phyloP scores from a whole-genome alignment of 805 yeast species.

The Phaffomyces thermotolerans region DNA sequence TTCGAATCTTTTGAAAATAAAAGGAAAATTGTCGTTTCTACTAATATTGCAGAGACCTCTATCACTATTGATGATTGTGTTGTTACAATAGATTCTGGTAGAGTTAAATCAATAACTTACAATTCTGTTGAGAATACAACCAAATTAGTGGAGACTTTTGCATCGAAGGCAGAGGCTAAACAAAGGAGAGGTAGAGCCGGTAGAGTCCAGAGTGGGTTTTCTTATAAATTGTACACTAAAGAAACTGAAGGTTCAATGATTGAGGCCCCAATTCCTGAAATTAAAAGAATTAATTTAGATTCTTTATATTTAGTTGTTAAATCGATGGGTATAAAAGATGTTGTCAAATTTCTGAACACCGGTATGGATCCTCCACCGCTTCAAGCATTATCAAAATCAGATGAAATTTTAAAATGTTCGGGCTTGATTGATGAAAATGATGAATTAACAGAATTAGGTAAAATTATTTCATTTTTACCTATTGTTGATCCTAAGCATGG shows the following conservation, averaged over 20 bases:
- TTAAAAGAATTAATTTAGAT: conserved; percentile 75
- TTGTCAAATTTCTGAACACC: conserved; percentile 54
- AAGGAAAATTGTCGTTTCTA: conserved; percentile 79
- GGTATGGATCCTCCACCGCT: conserved; percentile 79
- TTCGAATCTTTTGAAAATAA: conserved; percentile 50
- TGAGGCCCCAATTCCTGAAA: conserved; percentile 81
- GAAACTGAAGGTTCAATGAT: conserved; percentile 55
- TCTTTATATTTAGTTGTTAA: conserved; percentile 78
- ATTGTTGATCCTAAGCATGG: conserved; percentile 79
- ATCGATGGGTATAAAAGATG: conserved; percentile 78
- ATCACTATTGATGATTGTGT: conserved; percentile 94
- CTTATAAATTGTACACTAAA: conserved; percentile 72
- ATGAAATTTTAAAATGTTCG: conserved; percentile 47
- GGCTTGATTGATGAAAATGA: conserved; percentile 57
- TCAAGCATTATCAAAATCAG: conserved; percentile 32
- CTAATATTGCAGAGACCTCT: conserved; percentile 96
- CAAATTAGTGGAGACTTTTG: conserved; percentile 72
- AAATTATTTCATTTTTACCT: conserved; percentile 73
- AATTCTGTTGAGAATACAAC: conserved; percentile 64
- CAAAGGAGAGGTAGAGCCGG: conserved; percentile 99
- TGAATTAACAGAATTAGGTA: conserved; percentile 68
- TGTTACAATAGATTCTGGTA: conserved; percentile 82
- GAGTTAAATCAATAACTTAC: conserved; percentile 71
- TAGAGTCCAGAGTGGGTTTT: conserved; percentile 76
- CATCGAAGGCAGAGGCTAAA: conserved; percentile 79